Evolutionary conservation across 2,329 filamentous ascomycete genomes (phyloP).

Genomic region (Lasiodiplodia sp.): DNA sequence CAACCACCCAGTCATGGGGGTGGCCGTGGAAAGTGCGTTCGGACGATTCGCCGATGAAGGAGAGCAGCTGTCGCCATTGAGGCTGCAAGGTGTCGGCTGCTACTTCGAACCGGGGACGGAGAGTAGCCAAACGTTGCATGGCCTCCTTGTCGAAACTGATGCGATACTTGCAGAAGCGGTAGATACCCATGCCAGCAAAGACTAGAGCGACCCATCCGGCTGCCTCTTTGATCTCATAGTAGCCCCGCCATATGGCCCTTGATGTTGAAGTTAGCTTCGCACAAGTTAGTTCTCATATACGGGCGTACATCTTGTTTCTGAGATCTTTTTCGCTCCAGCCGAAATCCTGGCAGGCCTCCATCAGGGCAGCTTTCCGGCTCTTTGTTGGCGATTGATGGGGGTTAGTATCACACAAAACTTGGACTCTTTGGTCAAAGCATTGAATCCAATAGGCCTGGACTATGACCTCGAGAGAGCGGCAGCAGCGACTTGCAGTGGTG

Average conservation of each 20-base stretch:
- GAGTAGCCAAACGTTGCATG: conserved; percentile 54
- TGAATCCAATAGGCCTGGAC: conserved; percentile 66
- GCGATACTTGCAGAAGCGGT: conserved; percentile 67
- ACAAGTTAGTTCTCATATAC: not conserved
- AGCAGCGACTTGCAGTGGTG: conserved; percentile 60
- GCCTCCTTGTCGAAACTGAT: conserved; percentile 61
- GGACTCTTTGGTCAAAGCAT: conserved; percentile 61
- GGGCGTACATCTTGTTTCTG: conserved; percentile 54
- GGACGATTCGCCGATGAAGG: conserved; percentile 54
- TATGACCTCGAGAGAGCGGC: conserved; percentile 65
- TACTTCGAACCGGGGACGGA: conserved; percentile 59
- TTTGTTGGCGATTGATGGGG: conserved; percentile 55
- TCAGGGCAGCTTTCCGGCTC: conserved; percentile 59
- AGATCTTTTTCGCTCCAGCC: conserved; percentile 65
- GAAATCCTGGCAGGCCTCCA: conserved; percentile 62
- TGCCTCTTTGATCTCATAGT: conserved; percentile 64
- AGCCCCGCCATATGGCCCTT: conserved; percentile 62
- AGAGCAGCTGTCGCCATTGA: conserved; percentile 59
- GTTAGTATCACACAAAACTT: conserved; percentile 49
- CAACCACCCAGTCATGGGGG: conserved; percentile 61
- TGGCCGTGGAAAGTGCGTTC: conserved; percentile 55
- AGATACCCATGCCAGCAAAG: conserved; percentile 65
- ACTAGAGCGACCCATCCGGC: conserved; percentile 64
- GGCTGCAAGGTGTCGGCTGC: conserved; percentile 62
- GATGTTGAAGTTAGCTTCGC: not conserved